Conservation (phyloP, 495 filamentous ascomycete species). For the Xylaria scruposa region DNA sequence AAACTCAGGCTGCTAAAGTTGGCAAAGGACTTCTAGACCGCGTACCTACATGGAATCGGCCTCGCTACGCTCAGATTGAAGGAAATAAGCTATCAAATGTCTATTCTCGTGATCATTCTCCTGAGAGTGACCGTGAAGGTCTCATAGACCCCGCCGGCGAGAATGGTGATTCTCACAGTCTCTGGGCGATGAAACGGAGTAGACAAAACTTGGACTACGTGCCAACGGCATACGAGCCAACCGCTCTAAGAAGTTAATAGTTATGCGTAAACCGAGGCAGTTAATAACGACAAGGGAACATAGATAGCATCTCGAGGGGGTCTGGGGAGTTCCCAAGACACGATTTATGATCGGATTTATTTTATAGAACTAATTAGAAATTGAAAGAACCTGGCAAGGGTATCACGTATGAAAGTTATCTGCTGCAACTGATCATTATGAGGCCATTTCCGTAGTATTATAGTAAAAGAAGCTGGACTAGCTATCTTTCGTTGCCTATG, state of each 20-base stretch:
- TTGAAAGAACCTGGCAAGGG: neutral
- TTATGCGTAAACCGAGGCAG: neutral
- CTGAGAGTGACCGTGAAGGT: slow-evolving; percentile 27
- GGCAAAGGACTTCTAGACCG: slow-evolving; percentile 26
- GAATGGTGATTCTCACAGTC: slow-evolving; percentile 22
- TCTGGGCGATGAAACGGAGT: slow-evolving; percentile 12
- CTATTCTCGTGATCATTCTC: slow-evolving; percentile 17
- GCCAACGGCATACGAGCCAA: slow-evolving; percentile 24
- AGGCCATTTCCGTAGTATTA: too few relatives aligned
- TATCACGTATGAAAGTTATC: too few relatives aligned
- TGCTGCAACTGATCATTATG: too few relatives aligned
- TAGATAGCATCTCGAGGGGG: neutral
- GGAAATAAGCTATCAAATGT: slow-evolving; percentile 32
- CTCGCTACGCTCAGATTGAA: slow-evolving; percentile 48
- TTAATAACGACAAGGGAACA: neutral
- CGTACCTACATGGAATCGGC: slow-evolving; percentile 35
- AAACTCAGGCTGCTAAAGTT: slow-evolving; percentile 13
- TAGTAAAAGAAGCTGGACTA: neutral
- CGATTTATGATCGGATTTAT: neutral
- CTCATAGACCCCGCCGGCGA: slow-evolving; percentile 30
- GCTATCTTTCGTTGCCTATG: neutral
- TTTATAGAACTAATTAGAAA: slow-evolving; percentile 14
- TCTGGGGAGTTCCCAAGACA: neutral
- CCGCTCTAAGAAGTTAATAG: neutral
- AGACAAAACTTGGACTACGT: slow-evolving; percentile 24